Conservation (phyloP, 768 basidiomycete species). For the Gloeopeniophorella convolvens region DNA sequence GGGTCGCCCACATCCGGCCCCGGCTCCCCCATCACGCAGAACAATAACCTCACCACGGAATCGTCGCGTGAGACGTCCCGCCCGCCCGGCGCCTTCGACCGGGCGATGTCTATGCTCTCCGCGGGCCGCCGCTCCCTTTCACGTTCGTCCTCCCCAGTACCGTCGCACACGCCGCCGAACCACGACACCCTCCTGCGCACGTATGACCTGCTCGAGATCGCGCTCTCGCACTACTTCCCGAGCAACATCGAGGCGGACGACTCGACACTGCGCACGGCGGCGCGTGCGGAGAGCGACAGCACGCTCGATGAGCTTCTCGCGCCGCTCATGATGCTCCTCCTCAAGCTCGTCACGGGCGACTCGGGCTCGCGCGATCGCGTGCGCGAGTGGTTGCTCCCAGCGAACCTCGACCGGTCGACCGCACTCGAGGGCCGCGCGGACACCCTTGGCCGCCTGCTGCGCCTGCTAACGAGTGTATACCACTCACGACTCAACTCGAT, state of each 20-base stretch:
- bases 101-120: conserved; percentile 49
- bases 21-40: conserved; percentile 25
- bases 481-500: conserved; percentile 67
- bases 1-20: conserved; percentile 30
- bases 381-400: conserved; percentile 66
- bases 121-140: conserved; percentile 41
- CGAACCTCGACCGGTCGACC: conserved; percentile 69
- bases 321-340: conserved; percentile 71
- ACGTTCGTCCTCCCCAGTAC: conserved; percentile 34
- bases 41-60: conserved; percentile 12
- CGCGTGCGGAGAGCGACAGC: conserved; percentile 45
- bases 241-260: conserved; percentile 60
- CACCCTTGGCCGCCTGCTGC: conserved; percentile 71
- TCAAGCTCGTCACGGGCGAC: conserved; percentile 61
- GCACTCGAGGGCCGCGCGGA: conserved; percentile 71
- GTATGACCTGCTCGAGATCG: conserved; percentile 60
- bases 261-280: conserved; percentile 44
- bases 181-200: conserved; percentile 55
- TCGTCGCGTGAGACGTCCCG: conserved; percentile 20
- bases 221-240: conserved; percentile 58
- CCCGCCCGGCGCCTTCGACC: conserved; percentile 39
- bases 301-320: conserved; percentile 71
- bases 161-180: conserved; percentile 33
- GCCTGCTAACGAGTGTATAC: conserved; percentile 70
- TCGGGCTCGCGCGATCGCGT: conserved; percentile 49